A percentile compares a stretch with the other conserved stretches of the same genome.
These are phyloP conservation scores for Gloeopeniophorella convolvens DNA, from an alignment of 768 basidiomycete species.

Conservation along the genomic window DNA sequence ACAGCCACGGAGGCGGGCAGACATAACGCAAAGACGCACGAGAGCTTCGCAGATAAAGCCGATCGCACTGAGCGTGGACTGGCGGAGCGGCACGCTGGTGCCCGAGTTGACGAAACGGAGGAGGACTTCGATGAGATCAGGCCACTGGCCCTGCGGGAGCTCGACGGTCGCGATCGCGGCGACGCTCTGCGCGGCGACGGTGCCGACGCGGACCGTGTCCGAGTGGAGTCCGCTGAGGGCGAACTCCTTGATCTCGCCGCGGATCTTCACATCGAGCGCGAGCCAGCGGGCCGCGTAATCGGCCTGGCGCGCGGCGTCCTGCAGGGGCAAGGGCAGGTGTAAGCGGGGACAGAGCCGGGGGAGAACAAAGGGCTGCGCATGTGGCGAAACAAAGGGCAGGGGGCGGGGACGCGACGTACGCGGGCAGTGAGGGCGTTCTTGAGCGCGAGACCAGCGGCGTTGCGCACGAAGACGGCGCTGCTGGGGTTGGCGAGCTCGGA, in stretches of 20 bases:
- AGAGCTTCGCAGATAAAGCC: constrained; percentile 97
- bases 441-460: constrained; percentile 93
- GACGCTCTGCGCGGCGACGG: constrained; percentile 89
- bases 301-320: constrained; percentile 72
- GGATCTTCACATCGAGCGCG: constrained; percentile 57
- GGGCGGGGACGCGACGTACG: constrained; percentile 43
- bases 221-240: constrained; percentile 80
- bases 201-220: constrained; percentile 61
- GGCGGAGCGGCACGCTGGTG: constrained; percentile 63
- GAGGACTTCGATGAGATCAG: constrained; percentile 80
- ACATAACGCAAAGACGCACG: constrained; percentile 45
- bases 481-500: constrained; percentile 75
- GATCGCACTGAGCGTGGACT: constrained; percentile 89
- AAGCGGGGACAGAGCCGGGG: background rate
- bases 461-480: constrained; percentile 68
- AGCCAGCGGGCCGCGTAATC: constrained; percentile 81
- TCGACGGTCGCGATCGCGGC: constrained; percentile 93
- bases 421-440: constrained; percentile 92
- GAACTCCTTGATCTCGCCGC: constrained; percentile 81
- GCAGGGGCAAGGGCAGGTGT: constrained; percentile 19
- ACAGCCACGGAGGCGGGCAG: background rate
- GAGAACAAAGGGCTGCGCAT: background rate
- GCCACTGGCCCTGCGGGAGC: constrained; percentile 83
- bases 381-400: constrained; percentile 9
- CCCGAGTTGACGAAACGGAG: constrained; percentile 81